Evolutionary conservation across 2,329 filamentous ascomycete genomes (phyloP).

Genomic region (Cladophialophora yegresii): DNA sequence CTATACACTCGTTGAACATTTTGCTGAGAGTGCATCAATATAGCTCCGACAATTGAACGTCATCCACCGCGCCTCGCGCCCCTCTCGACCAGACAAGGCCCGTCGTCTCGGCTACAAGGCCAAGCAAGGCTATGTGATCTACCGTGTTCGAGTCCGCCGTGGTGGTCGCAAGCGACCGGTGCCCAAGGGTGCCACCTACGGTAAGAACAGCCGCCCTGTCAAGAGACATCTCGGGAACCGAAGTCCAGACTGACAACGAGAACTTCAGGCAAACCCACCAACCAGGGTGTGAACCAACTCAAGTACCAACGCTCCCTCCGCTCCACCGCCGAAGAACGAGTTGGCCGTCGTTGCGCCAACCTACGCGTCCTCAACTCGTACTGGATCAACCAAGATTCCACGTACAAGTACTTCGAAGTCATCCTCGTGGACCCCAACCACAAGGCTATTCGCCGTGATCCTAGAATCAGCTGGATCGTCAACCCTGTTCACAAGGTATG

Average conservation of each 20-base stretch:
- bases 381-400: conserved; percentile 99
- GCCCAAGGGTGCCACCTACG: conserved; percentile 97
- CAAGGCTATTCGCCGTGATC: conserved; percentile 99
- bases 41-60: conserved; percentile 99
- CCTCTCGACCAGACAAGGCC: conserved; percentile 99
- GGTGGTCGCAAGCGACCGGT: conserved; percentile 98
- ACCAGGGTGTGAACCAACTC: conserved; percentile 99
- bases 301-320: conserved; percentile 99
- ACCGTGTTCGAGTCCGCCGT: conserved; percentile 96
- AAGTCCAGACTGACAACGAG: neutral
- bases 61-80: conserved; percentile 97
- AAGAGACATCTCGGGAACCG: neutral
- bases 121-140: conserved; percentile 99
- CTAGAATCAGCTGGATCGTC: conserved; percentile 99
- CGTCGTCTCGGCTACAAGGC: conserved; percentile 99
- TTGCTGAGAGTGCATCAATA: conserved; percentile 99
- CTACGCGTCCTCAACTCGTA: conserved; percentile 99
- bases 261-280: conserved; percentile 91
- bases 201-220: conserved; percentile 58
- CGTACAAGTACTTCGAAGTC: conserved; percentile 99
- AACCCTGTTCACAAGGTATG: conserved; percentile 92
- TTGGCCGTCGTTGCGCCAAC: conserved; percentile 98
- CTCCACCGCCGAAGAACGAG: conserved; percentile 98
- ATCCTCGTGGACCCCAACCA: conserved; percentile 99
- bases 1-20: conserved; percentile 99